Evolutionary conservation across 768 basidiomycete species (phyloP), one percentile per base, ranked within the genome.

Genomic region (Botryobasidium botryosum): DNA sequence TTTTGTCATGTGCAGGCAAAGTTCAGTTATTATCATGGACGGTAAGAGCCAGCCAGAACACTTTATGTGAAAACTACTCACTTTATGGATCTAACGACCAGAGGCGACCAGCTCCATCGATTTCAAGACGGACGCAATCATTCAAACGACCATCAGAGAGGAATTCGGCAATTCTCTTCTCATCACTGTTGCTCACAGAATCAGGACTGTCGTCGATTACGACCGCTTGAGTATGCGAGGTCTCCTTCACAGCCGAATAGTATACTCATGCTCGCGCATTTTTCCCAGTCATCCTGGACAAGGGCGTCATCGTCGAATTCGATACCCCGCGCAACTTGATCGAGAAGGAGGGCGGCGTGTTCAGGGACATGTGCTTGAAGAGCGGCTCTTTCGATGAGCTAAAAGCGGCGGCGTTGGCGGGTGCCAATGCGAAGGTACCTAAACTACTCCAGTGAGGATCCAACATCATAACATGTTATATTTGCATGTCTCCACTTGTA

Each of bases 101-200:
- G n/a, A n/a, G 12, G 26, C 36, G 37, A 23, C 23, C 82, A 83
- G 79, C 48, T 83, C 80, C 53, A 84, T 87, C 46, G 82, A 86
- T 56, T 80, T 87, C 53, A 77, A 74, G 10, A 87, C 88, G 33
- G 90, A 91, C 53, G 72, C 80, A 5, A 88, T 87, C 62, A 92
- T 92, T 45, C 88, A 92, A 57, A 66, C 72, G 26, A 80, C 87
- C 1, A 90, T 94, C 38, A 67, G 87, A 5, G 77, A 81, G 51
- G 84, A 92, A 53, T 92, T 92, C 57, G 72, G 66, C 5, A 68
- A 74, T 35, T 80, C 77, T 6, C 57, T 55, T 48, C 40, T 50
- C 49, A 56, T 39, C 54, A 46, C 45, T 71, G 76, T 85, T 41
- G 80, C 81, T 0, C 81, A 85, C 59, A 70, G 83, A 32, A 60